Percentiles rank a stretch among this genome's conserved stretches.
These are phyloP conservation scores for Wickerhamiella dianesei DNA, from an alignment of 805 yeast species.

Conservation along the genomic window DNA sequence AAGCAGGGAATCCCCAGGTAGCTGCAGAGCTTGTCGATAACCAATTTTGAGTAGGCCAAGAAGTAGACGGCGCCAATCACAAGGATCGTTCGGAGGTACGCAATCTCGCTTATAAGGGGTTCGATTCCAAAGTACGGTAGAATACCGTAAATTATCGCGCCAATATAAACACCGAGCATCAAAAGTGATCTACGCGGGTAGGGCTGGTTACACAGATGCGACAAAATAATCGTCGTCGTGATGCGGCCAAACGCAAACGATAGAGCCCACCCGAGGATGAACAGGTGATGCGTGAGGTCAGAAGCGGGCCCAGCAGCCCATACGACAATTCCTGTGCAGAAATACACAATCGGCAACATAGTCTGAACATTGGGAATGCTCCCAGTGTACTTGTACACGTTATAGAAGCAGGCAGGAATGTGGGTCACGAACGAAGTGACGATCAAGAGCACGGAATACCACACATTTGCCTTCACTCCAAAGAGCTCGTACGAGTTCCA, in stretches of 20 bases:
- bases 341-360: conserved; percentile 52
- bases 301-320: conserved; percentile 39
- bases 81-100: conserved; percentile 39
- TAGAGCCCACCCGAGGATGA: conserved; percentile 61
- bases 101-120: conserved; percentile 21
- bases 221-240: conserved; percentile 44
- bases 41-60: conserved; percentile 55
- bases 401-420: conserved; percentile 49
- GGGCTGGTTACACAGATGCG: conserved; percentile 68
- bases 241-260: conserved; percentile 87
- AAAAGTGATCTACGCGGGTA: conserved; percentile 70
- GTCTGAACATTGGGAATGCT: conserved; percentile 30
- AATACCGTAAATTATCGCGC: conserved; percentile 26
- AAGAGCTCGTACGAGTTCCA: conserved; percentile 23
- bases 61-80: conserved; percentile 57
- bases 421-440: conserved; percentile 38
- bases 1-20: conserved; percentile 79
- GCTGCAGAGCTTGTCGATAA: conserved; percentile 64
- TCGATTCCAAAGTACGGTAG: conserved; percentile 41
- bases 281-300: conserved; percentile 34
- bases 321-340: conserved; percentile 35
- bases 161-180: conserved; percentile 31
- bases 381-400: conserved; percentile 29
- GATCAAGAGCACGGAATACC: conserved; percentile 22
- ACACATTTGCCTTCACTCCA: conserved; percentile 4